Evolutionary conservation across 225 moss, liverwort and hornwort genomes (phyloP).

Genomic region (Sphagnum tenellum): DNA sequence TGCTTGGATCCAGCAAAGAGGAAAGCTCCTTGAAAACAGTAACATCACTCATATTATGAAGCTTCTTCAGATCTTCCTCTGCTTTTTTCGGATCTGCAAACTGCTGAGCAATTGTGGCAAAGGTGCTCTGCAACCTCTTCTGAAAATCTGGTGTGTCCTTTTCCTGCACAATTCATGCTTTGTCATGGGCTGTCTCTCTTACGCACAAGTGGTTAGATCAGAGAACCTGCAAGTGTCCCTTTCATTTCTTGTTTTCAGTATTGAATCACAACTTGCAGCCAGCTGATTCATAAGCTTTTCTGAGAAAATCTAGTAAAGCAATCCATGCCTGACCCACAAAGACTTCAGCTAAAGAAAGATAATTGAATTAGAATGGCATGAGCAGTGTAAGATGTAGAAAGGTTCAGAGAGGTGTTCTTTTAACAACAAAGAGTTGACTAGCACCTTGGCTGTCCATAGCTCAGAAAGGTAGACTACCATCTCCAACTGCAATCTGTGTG

Average conservation of each 20-base stretch:
- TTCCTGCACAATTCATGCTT: conserved; percentile 39
- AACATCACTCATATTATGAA: conserved; percentile 89
- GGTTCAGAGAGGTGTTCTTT: too few species aligned
- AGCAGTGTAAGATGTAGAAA: too few species aligned
- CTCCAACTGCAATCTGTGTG: conserved; percentile 76
- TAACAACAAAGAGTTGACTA: neutral
- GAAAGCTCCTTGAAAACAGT: conserved; percentile 53
- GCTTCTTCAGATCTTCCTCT: conserved; percentile 67
- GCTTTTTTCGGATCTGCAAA: conserved; percentile 69
- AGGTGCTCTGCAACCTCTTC: conserved; percentile 68
- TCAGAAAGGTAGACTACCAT: conserved; percentile 63
- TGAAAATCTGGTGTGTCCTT: conserved; percentile 68
- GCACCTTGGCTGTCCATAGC: conserved; percentile 75
- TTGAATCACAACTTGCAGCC: too few species aligned
- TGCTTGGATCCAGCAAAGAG: conserved; percentile 53
- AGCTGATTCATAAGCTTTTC: too few species aligned
- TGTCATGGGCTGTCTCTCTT: too few species aligned
- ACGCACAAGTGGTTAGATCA: too few species aligned
- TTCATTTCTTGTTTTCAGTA: too few species aligned
- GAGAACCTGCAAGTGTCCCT: too few species aligned
- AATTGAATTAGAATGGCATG: too few species aligned
- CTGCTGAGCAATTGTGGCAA: conserved; percentile 50
- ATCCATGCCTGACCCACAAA: too few species aligned
- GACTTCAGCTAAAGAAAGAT: too few species aligned
- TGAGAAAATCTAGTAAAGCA: too few species aligned